phyloP scores from a whole-genome alignment of 371 early-diverging fungal genomes.

The Phascolomyces articulosus region DNA sequence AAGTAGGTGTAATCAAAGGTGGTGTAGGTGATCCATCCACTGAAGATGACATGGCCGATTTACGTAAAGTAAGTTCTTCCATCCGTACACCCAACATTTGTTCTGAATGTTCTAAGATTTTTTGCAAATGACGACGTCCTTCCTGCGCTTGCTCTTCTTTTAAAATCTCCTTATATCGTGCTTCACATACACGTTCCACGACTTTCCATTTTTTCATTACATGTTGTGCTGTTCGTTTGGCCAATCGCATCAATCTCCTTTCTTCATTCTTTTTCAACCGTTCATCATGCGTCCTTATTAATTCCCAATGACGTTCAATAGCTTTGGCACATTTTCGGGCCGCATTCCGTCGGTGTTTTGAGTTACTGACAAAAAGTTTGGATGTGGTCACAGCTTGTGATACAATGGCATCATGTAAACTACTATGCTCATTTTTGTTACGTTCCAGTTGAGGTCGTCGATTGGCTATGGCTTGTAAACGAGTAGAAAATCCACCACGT shows the following conservation, averaged over 20 bases:
- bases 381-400: slow-evolving; percentile 41
- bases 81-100: slow-evolving; percentile 74
- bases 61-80: slow-evolving; percentile 36
- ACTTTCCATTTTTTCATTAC: slow-evolving; percentile 72
- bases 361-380: slow-evolving; percentile 42
- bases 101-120: slow-evolving; percentile 74
- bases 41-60: background rate
- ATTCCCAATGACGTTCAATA: slow-evolving; percentile 60
- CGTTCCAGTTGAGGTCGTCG: slow-evolving; percentile 44
- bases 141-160: slow-evolving; percentile 65
- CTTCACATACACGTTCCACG: slow-evolving; percentile 64
- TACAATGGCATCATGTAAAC: slow-evolving; percentile 22
- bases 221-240: slow-evolving; percentile 67
- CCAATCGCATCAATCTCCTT: slow-evolving; percentile 57
- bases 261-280: slow-evolving; percentile 51
- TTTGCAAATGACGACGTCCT: slow-evolving; percentile 65
- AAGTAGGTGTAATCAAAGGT: background rate
- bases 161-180: slow-evolving; percentile 57
- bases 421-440: slow-evolving; percentile 6
- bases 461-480: slow-evolving; percentile 29
- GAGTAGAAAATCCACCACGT: slow-evolving; percentile 50
- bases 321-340: slow-evolving; percentile 64
- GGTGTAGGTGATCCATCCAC: background rate
- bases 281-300: slow-evolving; percentile 53
- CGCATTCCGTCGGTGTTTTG: slow-evolving; percentile 47